A percentile compares a stretch with the other conserved stretches of the same genome.
Conservation (phyloP, 164 flowering plant genomes). For the Umbilicus rupestris region DNA sequence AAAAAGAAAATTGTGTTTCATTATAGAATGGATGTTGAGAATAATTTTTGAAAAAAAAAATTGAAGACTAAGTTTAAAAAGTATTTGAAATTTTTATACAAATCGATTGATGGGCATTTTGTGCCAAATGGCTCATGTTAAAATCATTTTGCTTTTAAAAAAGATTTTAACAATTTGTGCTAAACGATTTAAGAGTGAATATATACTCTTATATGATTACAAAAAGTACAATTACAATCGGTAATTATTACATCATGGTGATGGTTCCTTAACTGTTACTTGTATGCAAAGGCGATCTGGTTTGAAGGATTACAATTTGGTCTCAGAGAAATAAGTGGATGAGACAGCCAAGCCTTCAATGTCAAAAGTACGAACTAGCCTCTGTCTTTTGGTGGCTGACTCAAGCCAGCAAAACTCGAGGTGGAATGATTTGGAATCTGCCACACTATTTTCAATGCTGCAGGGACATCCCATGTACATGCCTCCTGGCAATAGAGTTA, state of each 20-base stretch:
- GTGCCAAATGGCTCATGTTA: no score
- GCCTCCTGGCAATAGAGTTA: conserved; percentile 78
- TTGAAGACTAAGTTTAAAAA: no score
- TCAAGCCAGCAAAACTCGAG: conserved; percentile 92
- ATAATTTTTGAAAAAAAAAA: no score
- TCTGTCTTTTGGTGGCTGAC: conserved; percentile 61
- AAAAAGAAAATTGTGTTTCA: no score
- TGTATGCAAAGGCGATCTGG: not conserved
- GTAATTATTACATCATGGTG: not conserved
- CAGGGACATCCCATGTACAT: conserved; percentile 86
- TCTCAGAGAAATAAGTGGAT: conserved; percentile 59
- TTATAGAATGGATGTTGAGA: no score
- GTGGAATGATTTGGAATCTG: conserved; percentile 66
- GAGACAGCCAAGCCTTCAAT: conserved; percentile 77
- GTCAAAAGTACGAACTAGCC: conserved; percentile 75
- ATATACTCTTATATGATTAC: no score
- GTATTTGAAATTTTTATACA: no score
- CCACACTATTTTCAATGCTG: conserved; percentile 55
- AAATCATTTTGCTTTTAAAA: no score
- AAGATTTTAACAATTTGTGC: no score
- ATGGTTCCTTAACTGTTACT: not conserved
- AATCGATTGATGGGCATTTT: no score
- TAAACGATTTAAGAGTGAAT: no score
- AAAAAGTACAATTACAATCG: no score
- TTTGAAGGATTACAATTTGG: conserved; percentile 22